Evolutionary conservation across 1,284 basidiomycete species (phyloP).

Genomic region (Cystobasidium slooffiae): DNA sequence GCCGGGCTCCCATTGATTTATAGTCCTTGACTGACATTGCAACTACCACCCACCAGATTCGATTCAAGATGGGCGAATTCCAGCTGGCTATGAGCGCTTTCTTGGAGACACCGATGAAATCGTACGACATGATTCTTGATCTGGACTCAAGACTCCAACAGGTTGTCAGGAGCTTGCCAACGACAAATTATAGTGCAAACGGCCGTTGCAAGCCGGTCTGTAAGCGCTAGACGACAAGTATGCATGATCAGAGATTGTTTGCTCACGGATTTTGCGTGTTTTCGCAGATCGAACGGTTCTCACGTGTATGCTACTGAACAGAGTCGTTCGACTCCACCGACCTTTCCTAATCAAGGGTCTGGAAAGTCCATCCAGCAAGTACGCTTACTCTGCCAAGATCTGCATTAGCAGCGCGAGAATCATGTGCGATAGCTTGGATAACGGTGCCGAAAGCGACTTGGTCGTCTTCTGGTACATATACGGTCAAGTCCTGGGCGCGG

Average conservation of each 20-base stretch:
- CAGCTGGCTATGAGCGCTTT: constrained; percentile 27
- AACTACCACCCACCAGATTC: neutral
- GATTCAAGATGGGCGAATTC: constrained; percentile 5
- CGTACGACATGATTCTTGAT: constrained; percentile 5
- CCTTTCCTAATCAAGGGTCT: constrained; percentile 18
- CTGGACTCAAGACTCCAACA: constrained; percentile 4
- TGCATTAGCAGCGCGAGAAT: constrained; percentile 9
- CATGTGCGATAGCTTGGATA: constrained; percentile 15
- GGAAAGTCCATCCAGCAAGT: constrained; percentile 15
- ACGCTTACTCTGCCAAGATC: constrained; percentile 13
- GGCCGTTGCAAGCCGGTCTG: constrained; percentile 21
- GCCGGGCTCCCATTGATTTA: neutral
- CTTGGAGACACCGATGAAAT: constrained; percentile 3
- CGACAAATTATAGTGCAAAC: constrained; percentile 19
- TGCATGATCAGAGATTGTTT: neutral
- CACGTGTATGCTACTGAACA: constrained; percentile 10
- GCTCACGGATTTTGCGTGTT: neutral
- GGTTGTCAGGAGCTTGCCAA: constrained; percentile 3
- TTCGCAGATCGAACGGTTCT: constrained; percentile 8
- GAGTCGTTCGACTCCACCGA: constrained; percentile 13
- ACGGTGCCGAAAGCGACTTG: constrained; percentile 16
- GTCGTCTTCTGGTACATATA: constrained; percentile 12
- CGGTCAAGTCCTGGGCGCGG: constrained; percentile 15
- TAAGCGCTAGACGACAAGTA: neutral
- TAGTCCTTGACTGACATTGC: neutral